Evolutionary conservation across 106 monocot genomes (phyloP).

Genomic region (Allium sativum): DNA sequence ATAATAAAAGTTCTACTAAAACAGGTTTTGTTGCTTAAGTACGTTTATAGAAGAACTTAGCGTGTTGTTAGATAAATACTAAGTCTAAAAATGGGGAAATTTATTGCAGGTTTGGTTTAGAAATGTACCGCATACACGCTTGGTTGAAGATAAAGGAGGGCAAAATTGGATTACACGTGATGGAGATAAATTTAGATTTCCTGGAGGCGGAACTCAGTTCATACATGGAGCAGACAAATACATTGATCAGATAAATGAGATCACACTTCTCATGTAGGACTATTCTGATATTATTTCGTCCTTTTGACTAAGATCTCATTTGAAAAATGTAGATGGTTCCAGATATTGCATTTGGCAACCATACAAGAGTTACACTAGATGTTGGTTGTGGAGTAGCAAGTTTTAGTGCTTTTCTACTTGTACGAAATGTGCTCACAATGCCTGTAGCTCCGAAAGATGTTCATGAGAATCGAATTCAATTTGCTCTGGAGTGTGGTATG

Average conservation of each 20-base stretch:
- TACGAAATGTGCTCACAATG: conserved; percentile 67
- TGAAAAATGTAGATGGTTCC: conserved; percentile 76
- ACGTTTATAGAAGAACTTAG: too few relatives aligned
- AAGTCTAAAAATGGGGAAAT: too few relatives aligned
- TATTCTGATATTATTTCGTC: conserved; percentile 4
- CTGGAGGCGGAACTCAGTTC: conserved; percentile 95
- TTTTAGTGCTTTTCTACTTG: conserved; percentile 88
- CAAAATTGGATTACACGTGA: conserved; percentile 89
- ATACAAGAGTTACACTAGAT: conserved; percentile 83
- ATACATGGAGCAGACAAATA: conserved; percentile 92
- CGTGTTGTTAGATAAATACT: too few relatives aligned
- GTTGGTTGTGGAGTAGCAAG: conserved; percentile 96
- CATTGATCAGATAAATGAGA: conserved; percentile 74
- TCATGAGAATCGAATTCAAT: conserved; percentile 95
- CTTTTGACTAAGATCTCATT: too few relatives aligned
- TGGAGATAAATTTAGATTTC: conserved; percentile 84
- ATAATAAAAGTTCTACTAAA: too few relatives aligned
- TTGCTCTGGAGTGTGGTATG: conserved; percentile 96
- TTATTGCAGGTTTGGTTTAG: conserved; percentile 69
- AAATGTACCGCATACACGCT: conserved; percentile 85
- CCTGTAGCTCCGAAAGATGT: conserved; percentile 98
- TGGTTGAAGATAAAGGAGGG: conserved; percentile 94
- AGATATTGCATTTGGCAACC: conserved; percentile 70
- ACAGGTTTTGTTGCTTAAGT: too few relatives aligned
- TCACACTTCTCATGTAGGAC: conserved; percentile 8